These are phyloP conservation scores for Lyophyllum atratum DNA, from an alignment of 768 basidiomycete species.

Conservation along the genomic window DNA sequence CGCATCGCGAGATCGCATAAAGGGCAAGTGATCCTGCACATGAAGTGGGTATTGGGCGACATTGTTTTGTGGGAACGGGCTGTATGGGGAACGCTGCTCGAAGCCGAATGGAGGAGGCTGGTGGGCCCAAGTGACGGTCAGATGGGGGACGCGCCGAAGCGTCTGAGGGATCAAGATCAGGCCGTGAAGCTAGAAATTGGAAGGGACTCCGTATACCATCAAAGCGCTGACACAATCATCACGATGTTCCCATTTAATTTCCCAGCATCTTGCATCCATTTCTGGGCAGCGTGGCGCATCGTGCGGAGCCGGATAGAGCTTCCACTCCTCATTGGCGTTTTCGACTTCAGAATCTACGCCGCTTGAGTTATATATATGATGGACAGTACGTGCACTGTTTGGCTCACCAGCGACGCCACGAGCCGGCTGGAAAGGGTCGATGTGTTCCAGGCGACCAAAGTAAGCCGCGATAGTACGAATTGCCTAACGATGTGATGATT, in stretches of 20 bases:
- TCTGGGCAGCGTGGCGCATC: slow-evolving; percentile 49
- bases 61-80: slow-evolving; percentile 17
- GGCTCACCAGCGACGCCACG: slow-evolving; percentile 16
- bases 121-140: slow-evolving; percentile 82
- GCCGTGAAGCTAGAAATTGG: slow-evolving; percentile 1
- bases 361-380: background rate
- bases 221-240: slow-evolving; percentile 76
- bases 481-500: slow-evolving; percentile 35
- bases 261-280: slow-evolving; percentile 70
- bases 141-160: slow-evolving; percentile 66
- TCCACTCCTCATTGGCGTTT: slow-evolving; percentile 17
- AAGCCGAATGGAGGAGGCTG: slow-evolving; percentile 37
- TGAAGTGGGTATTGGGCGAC: slow-evolving; percentile 31
- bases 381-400: background rate
- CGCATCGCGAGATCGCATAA: slow-evolving; percentile 10
- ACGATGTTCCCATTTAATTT: slow-evolving; percentile 78
- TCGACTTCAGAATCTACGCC: background rate
- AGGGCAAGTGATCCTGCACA: slow-evolving; percentile 23
- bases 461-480: slow-evolving; percentile 51
- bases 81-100: slow-evolving; percentile 19
- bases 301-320: slow-evolving; percentile 52
- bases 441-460: slow-evolving; percentile 68
- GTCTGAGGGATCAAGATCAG: slow-evolving; percentile 43
- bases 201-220: slow-evolving; percentile 44
- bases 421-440: slow-evolving; percentile 34